phyloP scores from a whole-genome alignment of 2,329 filamentous ascomycete genomes.

The Cryphonectria nitschkei region DNA sequence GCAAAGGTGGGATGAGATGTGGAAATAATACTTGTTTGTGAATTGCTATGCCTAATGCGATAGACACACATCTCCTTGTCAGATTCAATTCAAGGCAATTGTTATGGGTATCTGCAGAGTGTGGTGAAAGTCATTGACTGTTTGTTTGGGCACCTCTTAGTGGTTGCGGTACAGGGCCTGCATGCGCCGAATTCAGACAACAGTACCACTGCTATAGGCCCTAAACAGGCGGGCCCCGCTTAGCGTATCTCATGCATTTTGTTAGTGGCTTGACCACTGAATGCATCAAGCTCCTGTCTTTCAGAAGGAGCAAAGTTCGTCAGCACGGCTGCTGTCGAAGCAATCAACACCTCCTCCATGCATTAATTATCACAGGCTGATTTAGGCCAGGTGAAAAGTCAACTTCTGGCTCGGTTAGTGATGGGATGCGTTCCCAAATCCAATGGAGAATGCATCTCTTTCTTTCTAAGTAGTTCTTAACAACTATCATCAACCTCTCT shows the following conservation, averaged over 20 bases:
- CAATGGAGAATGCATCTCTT: not conserved
- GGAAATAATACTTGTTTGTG: conserved; percentile 23
- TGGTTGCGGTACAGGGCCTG: not conserved
- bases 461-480: not conserved
- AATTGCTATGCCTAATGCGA: conserved; percentile 15
- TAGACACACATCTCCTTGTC: conserved; percentile 27
- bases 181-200: not conserved
- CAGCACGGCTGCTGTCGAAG: not conserved
- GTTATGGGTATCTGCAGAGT: not conserved
- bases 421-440: not conserved
- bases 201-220: not conserved
- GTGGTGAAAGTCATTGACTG: too few relatives aligned
- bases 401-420: not conserved
- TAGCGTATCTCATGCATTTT: not conserved
- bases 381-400: not conserved
- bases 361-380: not conserved
- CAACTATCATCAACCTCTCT: not conserved
- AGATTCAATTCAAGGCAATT: conserved; percentile 30
- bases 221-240: not conserved
- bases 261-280: not conserved
- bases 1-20: conserved; percentile 17
- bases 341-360: not conserved
- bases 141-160: not conserved
- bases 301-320: not conserved
- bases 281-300: not conserved